Base-by-base conservation (phyloP, 1,284 basidiomycete species). In the Cronartium ribicola region DNA sequence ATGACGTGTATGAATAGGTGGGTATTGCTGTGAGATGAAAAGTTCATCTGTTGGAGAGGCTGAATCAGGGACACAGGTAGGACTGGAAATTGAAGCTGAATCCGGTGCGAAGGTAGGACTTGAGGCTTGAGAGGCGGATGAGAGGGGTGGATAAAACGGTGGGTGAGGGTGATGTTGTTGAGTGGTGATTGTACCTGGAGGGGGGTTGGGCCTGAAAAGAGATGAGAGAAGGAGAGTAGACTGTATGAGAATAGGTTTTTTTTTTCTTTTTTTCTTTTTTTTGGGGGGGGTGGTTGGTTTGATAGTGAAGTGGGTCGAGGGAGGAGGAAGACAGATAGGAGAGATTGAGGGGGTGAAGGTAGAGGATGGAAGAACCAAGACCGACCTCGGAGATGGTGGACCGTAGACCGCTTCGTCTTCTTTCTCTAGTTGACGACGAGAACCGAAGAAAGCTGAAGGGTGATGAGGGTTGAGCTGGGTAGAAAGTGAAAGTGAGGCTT, bases 21-120 rank as follows among this genome's bases (percentile, higher is more conserved):
- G 70, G 36, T 73, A 73, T 48, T 17, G 64, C 44, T 73, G 63
- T 14, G 70, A 73, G 17, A 73, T 20, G 43, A 66, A 73, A 57
- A 73, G 70, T 61, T 73, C 70, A 61, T 73, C 70, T n/a, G 70
- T 60, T 13, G 70, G 29, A 20, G 70, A 60, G 22, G 14, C 3
- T 60, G 36, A 37, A 22, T 4, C 22, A 4, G 36, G 36, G 48
- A 51, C 20, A 51, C 14, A 4, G 48, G 48, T 51, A 4, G 48
- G 48, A 51, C 48, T 51, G 10, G 44, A 46, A 17, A 46, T 51
- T 11, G 48, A 51, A 51, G 11, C 3, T 13, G 48, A 13, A n/a
- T n/a, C n/a, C n/a, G n/a, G n/a, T n/a, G n/a, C n/a, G n/a, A n/a
- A n/a, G n/a, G n/a, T n/a, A n/a, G n/a, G n/a, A n/a, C n/a, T n/a